phyloP scores from a whole-genome alignment of 1,284 basidiomycete genomes.

The Mycosarcoma mackinlayi region DNA sequence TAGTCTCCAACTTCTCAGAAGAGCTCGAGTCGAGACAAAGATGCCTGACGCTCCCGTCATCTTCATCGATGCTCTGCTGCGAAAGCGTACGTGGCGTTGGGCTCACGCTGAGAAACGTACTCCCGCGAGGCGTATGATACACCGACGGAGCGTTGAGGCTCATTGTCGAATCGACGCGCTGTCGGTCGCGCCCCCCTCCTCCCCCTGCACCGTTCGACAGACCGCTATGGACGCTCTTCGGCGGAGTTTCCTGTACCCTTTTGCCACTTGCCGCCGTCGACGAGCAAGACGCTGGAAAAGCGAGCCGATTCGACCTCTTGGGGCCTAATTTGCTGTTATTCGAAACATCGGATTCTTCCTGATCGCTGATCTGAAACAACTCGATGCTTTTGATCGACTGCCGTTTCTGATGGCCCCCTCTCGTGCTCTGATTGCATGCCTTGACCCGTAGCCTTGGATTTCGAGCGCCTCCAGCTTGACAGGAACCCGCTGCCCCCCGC shows the following conservation, averaged over 20 bases:
- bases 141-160: slow-evolving; percentile 40
- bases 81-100: slow-evolving; percentile 26
- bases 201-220: neutral
- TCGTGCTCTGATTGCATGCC: neutral
- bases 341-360: slow-evolving; percentile 7
- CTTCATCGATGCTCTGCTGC: neutral
- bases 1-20: neutral
- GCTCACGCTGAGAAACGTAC: slow-evolving; percentile 42
- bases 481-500: slow-evolving; percentile 17
- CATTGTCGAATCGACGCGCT: slow-evolving; percentile 38
- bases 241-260: neutral
- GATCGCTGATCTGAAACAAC: slow-evolving; percentile 36
- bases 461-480: slow-evolving; percentile 19
- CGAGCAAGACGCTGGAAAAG: slow-evolving; percentile 7
- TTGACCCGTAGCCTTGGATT: slow-evolving; percentile 8
- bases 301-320: neutral
- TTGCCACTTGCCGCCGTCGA: neutral
- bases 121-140: slow-evolving; percentile 58
- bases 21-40: neutral
- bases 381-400: slow-evolving; percentile 49
- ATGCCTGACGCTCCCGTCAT: slow-evolving; percentile 9
- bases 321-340: neutral
- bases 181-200: too few relatives aligned
- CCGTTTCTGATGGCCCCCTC: slow-evolving; percentile 36
- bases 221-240: too few relatives aligned